Percentiles rank a stretch among this genome's conserved stretches.
Conservation (phyloP, 2,329 filamentous ascomycete genomes). For the Coniochaeta prunicola region DNA sequence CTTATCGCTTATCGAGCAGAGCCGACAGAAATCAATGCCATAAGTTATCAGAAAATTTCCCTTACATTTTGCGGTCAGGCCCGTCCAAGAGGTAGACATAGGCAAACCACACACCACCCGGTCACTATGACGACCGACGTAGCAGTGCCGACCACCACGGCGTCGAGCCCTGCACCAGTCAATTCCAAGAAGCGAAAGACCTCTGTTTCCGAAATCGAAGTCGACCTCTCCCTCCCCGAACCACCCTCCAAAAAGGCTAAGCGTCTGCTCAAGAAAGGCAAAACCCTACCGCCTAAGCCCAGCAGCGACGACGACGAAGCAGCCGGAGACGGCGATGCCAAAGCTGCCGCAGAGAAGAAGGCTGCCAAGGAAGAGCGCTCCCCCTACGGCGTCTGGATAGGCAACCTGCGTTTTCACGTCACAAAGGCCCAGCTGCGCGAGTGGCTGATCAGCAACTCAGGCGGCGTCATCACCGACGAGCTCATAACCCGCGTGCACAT, state of each 20-base stretch:
- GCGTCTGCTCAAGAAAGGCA: constrained; percentile 82
- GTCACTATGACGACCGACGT: neutral
- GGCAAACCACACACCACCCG: neutral
- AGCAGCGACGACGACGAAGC: constrained; percentile 32
- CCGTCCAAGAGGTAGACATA: neutral
- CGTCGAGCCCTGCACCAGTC: neutral
- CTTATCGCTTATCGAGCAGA: constrained; percentile 1
- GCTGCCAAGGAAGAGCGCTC: constrained; percentile 53
- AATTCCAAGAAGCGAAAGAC: constrained; percentile 66
- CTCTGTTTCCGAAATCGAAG: constrained; percentile 68
- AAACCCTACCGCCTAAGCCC: constrained; percentile 42
- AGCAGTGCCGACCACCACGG: neutral
- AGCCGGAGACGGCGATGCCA: constrained; percentile 27
- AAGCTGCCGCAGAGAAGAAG: constrained; percentile 23
- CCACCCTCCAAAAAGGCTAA: constrained; percentile 92
- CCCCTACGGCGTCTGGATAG: constrained; percentile 87
- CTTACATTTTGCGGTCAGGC: neutral
- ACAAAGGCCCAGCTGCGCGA: constrained; percentile 67
- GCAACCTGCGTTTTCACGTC: constrained; percentile 81
- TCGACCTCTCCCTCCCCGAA: constrained; percentile 83
- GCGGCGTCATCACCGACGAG: constrained; percentile 56
- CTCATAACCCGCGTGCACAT: constrained; percentile 82
- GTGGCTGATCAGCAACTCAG: constrained; percentile 71
- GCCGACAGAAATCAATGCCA: neutral
- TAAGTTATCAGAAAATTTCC: neutral